Percentiles rank a stretch among this genome's conserved stretches.
Conservation (phyloP, 108 stramenopile species). For the Discostella stelligeroides region DNA sequence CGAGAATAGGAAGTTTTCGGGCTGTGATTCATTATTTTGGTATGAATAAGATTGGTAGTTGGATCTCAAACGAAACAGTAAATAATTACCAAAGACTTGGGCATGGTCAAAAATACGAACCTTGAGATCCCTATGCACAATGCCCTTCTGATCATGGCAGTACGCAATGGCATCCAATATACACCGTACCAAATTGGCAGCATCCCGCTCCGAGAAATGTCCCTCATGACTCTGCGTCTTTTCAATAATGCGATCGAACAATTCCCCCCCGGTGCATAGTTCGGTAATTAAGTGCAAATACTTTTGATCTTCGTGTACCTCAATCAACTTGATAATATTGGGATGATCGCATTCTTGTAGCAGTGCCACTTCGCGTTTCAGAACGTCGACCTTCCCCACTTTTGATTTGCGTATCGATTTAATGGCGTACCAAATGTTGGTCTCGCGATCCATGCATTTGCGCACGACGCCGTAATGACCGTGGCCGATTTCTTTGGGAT, state of each 20-base stretch:
- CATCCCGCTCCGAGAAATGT: constrained; percentile 94
- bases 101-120: constrained; percentile 33
- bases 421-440: constrained; percentile 86
- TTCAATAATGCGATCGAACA: constrained; percentile 90
- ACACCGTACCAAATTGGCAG: constrained; percentile 79
- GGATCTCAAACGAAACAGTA: no score
- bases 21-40: background rate
- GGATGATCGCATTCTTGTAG: constrained; percentile 89
- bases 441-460: constrained; percentile 88
- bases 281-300: constrained; percentile 90
- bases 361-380: constrained; percentile 87
- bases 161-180: constrained; percentile 94
- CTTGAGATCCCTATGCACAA: constrained; percentile 98
- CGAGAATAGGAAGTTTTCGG: constrained; percentile 89
- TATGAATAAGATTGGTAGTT: no score
- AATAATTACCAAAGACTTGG: no score
- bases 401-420: constrained; percentile 90
- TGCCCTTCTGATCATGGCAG: constrained; percentile 91
- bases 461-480: constrained; percentile 92
- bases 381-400: constrained; percentile 85
- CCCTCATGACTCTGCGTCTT: constrained; percentile 91
- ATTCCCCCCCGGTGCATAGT: constrained; percentile 95
- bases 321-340: constrained; percentile 86
- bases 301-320: constrained; percentile 90
- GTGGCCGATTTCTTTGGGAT: constrained; percentile 88